Evolutionary conservation across 495 filamentous ascomycete species (phyloP), one percentile per base, ranked within the genome.

Genomic region (Chlorociboria aeruginascens): DNA sequence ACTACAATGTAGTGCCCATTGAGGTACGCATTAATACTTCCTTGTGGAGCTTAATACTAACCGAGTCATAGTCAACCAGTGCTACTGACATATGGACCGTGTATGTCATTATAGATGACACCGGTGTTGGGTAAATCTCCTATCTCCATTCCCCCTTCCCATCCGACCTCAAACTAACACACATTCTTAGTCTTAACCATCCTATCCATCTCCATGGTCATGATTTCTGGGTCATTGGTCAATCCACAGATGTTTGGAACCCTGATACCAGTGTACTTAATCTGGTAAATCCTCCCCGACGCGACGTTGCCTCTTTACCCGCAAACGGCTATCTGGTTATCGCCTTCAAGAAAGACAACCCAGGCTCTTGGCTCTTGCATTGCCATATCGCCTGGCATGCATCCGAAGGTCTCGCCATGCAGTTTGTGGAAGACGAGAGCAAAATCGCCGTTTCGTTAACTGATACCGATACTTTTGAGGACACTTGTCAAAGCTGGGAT

Each of bases 311-410:
- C 2, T 59, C 78, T 51, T 55, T 86, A 0, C 52, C 55, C 10
- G 39, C 14, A 6, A 51, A 52, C 35, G 77, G 72, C 4, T 63
- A 69, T 55, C 48, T 74, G 38, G 62, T 74, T 9, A 63, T 81
- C 2, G 76, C 66, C 8, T 81, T 79, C 56, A 62, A 73, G 62
- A 71, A 72, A 11, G 73, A 79, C 49, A 79, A 79, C 51, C 72
- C 73, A 7, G 74, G 74, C 7, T 60, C 67, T 1, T 80, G 76
- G 76, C 59, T 72, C 7, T 58, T 77, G 44, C 75, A 80, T 50
- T 79, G 76, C 60, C 76, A 78, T 45, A 74, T 78, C 41, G 71
- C 69, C 4, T 77, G 70, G 71, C 76, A 78, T 46, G 62, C 70
- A 8, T 63, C 62, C 12, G 60, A 64, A 14, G 76, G 76, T 0